These are phyloP conservation scores for Achlya hypogyna DNA, from an alignment of 352 stramenopile species.

Conservation along the genomic window DNA sequence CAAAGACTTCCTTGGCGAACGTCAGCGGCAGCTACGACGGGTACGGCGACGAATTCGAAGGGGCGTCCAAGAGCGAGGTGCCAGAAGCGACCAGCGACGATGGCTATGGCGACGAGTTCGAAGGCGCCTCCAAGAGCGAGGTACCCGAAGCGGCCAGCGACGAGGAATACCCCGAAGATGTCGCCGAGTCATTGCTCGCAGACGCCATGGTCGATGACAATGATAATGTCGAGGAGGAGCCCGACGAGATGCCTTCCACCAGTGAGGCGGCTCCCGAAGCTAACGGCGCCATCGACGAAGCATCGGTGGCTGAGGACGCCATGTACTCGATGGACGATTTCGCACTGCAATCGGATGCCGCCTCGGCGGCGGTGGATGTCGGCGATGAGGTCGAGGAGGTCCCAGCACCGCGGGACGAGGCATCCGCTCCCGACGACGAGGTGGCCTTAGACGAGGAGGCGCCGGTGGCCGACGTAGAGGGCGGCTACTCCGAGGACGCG, in stretches of 20 bases:
- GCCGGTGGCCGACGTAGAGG: neutral
- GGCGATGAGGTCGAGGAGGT: no score
- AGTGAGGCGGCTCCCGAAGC: neutral
- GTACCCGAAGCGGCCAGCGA: neutral
- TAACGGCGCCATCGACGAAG: neutral
- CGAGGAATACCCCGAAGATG: neutral
- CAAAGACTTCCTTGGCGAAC: neutral
- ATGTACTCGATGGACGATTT: neutral
- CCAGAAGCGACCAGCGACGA: neutral
- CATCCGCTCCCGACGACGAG: neutral
- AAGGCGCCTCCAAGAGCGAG: neutral
- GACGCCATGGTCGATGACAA: neutral
- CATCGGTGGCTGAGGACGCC: neutral
- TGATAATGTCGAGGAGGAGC: neutral
- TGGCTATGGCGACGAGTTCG: neutral
- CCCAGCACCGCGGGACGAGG: no score
- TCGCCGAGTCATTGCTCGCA: neutral
- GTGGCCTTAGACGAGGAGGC: neutral
- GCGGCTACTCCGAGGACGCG: neutral
- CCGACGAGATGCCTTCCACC: neutral
- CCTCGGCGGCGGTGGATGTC: no score
- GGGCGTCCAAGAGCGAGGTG: neutral
- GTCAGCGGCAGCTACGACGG: neutral
- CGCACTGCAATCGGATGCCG: neutral
- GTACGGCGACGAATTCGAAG: conserved; percentile 1